Evolutionary conservation across 345 rosid genomes (phyloP), one percentile per base, ranked within the genome.

Genomic region (Eucalyptus polyanthemos): DNA sequence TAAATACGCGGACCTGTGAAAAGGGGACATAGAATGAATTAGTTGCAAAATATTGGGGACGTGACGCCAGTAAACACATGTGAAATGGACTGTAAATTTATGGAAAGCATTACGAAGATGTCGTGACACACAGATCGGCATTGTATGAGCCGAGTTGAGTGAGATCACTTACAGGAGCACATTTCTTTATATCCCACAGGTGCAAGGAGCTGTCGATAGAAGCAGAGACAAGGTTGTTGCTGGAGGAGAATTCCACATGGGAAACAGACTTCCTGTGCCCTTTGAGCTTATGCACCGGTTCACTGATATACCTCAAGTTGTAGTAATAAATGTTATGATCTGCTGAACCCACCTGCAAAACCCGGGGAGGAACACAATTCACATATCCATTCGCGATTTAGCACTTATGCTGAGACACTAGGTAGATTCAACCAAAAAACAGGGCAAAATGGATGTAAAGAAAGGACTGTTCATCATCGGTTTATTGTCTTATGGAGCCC

Each of bases 251-350:
- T 89, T 95, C 94, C 87, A 95, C 94, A 88, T 94, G 93, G 51
- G 97, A 95, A 86, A 95, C 97, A 27, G 97, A 89, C 91, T 93
- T 95, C 85, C 87, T 90, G 83, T 95, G 96, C 89, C 97, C 97
- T 54, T 93, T 91, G 89, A 95, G 95, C 65, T 93, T 93, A 76
- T 89, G 92, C n/a, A 94, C 92, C 25, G 95, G 95, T 69, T 92
- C 91, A 90, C 93, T 92, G 87, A 90, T 67, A 45, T 94, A 94
- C 87, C 97, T 93, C 88, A 91, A 92, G 92, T 95, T 95, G 86
- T 93, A 95, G 88, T 95, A 95, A 87, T 93, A 94, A 91, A 95
- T 91, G 81, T 91, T 92, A 83, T 93, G 96, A 89, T 95, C 97
- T 40, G 96, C 95, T 29, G 96, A 95, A 86, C 96, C 96, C 87